phyloP scores from a whole-genome alignment of 2,329 filamentous ascomycete species.

The Paecilomyces formosus region DNA sequence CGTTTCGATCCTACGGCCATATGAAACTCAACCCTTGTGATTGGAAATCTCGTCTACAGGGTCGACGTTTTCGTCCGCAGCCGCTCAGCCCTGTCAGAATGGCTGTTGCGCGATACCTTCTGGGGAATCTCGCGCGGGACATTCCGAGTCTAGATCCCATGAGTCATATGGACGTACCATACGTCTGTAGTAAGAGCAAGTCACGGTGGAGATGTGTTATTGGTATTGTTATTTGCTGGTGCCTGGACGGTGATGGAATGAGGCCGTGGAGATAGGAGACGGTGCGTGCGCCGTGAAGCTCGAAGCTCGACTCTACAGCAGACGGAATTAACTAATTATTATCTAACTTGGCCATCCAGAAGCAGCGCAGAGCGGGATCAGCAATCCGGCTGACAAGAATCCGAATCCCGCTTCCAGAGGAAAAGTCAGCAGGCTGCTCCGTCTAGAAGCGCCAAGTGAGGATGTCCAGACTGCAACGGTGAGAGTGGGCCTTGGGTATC shows the following conservation, averaged over 20 bases:
- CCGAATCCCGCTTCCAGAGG: neutral
- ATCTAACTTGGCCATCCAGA: neutral
- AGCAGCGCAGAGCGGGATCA: neutral
- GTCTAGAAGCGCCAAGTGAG: neutral
- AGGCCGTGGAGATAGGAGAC: neutral
- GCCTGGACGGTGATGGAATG: neutral
- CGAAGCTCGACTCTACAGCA: neutral
- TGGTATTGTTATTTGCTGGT: neutral
- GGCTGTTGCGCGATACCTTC: neutral
- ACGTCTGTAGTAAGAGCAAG: neutral
- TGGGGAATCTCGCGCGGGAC: neutral
- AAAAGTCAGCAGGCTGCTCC: neutral
- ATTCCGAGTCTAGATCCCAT: neutral
- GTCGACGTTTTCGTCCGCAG: neutral
- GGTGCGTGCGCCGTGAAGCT: neutral
- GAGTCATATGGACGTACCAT: neutral
- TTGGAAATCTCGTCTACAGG: neutral
- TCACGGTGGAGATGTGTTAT: neutral
- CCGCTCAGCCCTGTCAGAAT: neutral
- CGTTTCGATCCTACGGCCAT: neutral
- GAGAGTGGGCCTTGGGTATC: neutral
- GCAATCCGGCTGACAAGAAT: neutral
- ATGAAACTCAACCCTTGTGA: neutral
- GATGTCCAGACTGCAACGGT: neutral
- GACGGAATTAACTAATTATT: neutral